phyloP scores from a whole-genome alignment of 169 alveolate genomes.

The Cryptosporidium andersoni region DNA sequence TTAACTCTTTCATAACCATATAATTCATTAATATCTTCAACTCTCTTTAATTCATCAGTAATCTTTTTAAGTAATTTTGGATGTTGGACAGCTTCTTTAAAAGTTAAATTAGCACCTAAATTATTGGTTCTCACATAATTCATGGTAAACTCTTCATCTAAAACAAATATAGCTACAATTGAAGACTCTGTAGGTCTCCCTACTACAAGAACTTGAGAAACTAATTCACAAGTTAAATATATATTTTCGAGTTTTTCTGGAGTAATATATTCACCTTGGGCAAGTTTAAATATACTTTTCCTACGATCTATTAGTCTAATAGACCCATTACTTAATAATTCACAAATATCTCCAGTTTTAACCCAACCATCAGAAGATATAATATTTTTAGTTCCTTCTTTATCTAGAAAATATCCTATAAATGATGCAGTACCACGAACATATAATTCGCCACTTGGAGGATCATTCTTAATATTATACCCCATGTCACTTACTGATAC shows the following conservation, averaged over 20 bases:
- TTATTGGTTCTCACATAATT: constrained; percentile 23
- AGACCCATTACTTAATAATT: constrained; percentile 83
- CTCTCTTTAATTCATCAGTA: constrained; percentile 2
- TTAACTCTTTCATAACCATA: constrained; percentile 69
- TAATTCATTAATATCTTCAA: constrained; percentile 27
- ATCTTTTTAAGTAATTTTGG: constrained; percentile 31
- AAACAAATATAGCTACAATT: constrained; percentile 58
- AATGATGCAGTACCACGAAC: constrained; percentile 86
- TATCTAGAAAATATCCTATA: constrained; percentile 90
- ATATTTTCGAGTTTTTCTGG: constrained; percentile 89
- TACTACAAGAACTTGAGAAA: constrained; percentile 53
- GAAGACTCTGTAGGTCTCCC: constrained; percentile 57
- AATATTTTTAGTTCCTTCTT: constrained; percentile 86
- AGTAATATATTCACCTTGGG: constrained; percentile 96
- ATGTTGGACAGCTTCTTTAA: constrained; percentile 40
- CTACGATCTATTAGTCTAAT: constrained; percentile 91
- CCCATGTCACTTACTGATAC: constrained; percentile 92
- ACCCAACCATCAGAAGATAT: constrained; percentile 90
- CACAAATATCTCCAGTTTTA: constrained; percentile 92
- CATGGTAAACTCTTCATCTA: constrained; percentile 66
- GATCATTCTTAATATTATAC: constrained; percentile 80
- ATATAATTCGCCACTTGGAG: constrained; percentile 93
- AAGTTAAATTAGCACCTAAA: constrained; percentile 21
- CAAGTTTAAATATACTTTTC: constrained; percentile 93
- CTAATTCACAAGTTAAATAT: constrained; percentile 28